A percentile compares a stretch with the other conserved stretches of the same genome.
These are phyloP conservation scores for Populus trichocarpa DNA, from an alignment of 441 rosid species.

Conservation along the genomic window DNA sequence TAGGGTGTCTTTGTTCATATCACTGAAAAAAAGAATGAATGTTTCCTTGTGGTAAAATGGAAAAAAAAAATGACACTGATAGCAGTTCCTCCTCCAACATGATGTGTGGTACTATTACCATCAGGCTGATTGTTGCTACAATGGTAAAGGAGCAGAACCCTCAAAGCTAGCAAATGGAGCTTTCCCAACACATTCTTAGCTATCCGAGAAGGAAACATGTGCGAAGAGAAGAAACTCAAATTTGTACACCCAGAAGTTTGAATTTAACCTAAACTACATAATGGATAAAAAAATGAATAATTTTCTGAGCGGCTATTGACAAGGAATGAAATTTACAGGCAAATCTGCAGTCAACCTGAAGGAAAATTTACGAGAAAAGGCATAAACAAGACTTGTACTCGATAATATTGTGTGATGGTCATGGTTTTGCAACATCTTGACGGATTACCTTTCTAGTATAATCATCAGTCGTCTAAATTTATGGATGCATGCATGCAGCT, in stretches of 20 bases:
- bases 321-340: not conserved
- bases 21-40: not conserved
- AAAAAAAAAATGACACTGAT: not conserved
- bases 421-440: not conserved
- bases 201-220: not conserved
- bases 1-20: not conserved
- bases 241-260: not conserved
- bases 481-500: not conserved
- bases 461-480: not conserved
- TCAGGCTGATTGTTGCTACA: not conserved
- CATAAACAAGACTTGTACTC: not conserved
- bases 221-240: not conserved
- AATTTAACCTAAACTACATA: not conserved
- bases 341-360: not conserved
- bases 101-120: not conserved
- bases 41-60: not conserved
- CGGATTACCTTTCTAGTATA: not conserved
- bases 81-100: not conserved
- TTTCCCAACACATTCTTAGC: not conserved
- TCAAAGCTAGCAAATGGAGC: not conserved
- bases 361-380: not conserved
- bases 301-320: not conserved
- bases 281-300: not conserved
- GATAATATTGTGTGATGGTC: not conserved
- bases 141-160: not conserved